These are phyloP conservation scores for Ephemerocybe angulata DNA, from an alignment of 768 basidiomycete genomes.

Conservation along the genomic window DNA sequence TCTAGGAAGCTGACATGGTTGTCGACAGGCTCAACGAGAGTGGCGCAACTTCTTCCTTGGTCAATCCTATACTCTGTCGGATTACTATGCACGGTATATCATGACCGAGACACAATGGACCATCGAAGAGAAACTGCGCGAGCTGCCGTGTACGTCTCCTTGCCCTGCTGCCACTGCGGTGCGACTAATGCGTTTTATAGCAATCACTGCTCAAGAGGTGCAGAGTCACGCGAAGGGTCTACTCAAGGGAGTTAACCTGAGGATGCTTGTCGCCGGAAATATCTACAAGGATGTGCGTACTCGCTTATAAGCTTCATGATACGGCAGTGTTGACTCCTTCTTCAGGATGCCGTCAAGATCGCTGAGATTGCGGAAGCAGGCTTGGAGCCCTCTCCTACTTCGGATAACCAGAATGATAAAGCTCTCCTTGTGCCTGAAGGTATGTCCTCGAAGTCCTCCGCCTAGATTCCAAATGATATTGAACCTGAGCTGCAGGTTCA, in stretches of 20 bases:
- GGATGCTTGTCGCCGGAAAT: constrained; percentile 81
- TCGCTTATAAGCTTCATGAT: not conserved
- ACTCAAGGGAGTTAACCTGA: constrained; percentile 62
- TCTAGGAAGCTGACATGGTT: constrained; percentile 3
- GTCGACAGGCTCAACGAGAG: constrained; percentile 59
- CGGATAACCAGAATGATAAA: constrained; percentile 50
- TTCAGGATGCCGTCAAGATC: constrained; percentile 72
- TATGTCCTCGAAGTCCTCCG: constrained; percentile 34
- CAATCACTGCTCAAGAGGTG: constrained; percentile 68
- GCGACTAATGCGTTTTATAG: constrained; percentile 36
- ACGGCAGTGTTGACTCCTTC: constrained; percentile 2
- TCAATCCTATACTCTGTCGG: constrained; percentile 76
- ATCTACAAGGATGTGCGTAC: constrained; percentile 70
- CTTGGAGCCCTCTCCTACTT: constrained; percentile 50
- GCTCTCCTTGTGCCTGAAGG: constrained; percentile 70
- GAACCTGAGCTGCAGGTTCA: constrained; percentile 45
- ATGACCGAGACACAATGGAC: constrained; percentile 73
- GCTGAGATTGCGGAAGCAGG: constrained; percentile 68
- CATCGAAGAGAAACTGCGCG: constrained; percentile 68
- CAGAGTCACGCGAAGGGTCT: constrained; percentile 55
- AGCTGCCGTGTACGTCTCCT: constrained; percentile 61
- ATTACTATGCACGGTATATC: constrained; percentile 70
- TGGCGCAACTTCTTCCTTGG: constrained; percentile 87
- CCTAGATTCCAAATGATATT: constrained; percentile 1
- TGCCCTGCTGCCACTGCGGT: not conserved